These are phyloP conservation scores for Alternaria postmessia DNA, from an alignment of 2,329 filamentous ascomycete species.

Conservation along the genomic window DNA sequence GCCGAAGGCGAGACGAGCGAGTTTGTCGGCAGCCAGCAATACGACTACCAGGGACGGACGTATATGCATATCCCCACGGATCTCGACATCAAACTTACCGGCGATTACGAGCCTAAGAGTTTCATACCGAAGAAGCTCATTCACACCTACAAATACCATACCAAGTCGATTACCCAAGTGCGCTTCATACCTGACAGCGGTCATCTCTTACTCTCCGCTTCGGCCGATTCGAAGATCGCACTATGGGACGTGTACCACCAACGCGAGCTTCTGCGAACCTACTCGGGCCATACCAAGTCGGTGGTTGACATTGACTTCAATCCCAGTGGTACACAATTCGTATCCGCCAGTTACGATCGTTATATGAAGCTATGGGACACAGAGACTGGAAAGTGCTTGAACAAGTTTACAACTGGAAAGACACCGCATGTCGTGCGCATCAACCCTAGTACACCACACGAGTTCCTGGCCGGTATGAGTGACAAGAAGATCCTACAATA, in stretches of 20 bases:
- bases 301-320: slow-evolving; percentile 92
- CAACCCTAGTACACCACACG: slow-evolving; percentile 83
- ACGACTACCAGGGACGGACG: slow-evolving; percentile 93
- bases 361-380: slow-evolving; percentile 99
- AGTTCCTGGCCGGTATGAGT: slow-evolving; percentile 96
- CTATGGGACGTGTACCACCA: slow-evolving; percentile 95
- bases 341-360: slow-evolving; percentile 91
- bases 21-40: slow-evolving; percentile 83
- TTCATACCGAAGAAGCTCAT: slow-evolving; percentile 94
- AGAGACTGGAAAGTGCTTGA: slow-evolving; percentile 87
- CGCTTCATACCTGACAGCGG: slow-evolving; percentile 90
- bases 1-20: slow-evolving; percentile 74
- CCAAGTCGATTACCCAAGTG: slow-evolving; percentile 84
- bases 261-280: slow-evolving; percentile 88
- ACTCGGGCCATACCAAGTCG: slow-evolving; percentile 86
- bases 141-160: slow-evolving; percentile 85
- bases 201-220: slow-evolving; percentile 87
- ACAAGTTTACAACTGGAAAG: slow-evolving; percentile 90
- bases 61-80: slow-evolving; percentile 95
- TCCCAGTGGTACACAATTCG: slow-evolving; percentile 79
- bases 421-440: slow-evolving; percentile 95
- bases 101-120: slow-evolving; percentile 82
- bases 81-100: slow-evolving; percentile 65
- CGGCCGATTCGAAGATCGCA: slow-evolving; percentile 89
- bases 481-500: slow-evolving; percentile 99